Percentiles rank a stretch among this genome's conserved stretches.
Conservation (phyloP, 108 stramenopile species). For the Fragilaria crotonensis region DNA sequence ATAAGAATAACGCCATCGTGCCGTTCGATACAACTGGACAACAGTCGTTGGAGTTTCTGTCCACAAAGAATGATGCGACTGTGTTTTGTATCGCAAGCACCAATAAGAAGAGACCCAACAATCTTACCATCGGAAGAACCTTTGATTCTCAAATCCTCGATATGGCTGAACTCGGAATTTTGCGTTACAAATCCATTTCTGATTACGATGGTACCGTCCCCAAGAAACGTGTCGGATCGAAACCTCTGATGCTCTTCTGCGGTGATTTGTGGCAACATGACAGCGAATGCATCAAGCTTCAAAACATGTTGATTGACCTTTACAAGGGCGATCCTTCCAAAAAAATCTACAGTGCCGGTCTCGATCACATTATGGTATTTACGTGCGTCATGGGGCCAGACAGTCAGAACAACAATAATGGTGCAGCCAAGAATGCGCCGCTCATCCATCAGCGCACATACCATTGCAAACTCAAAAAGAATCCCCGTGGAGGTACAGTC, state of each 20-base stretch:
- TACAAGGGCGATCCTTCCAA: slow-evolving; percentile 93
- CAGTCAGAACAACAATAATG: too few relatives aligned
- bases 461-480: slow-evolving; percentile 77
- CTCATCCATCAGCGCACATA: slow-evolving; percentile 76
- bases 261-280: slow-evolving; percentile 91
- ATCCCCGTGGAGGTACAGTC: slow-evolving; percentile 65
- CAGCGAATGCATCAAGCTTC: slow-evolving; percentile 39
- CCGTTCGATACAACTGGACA: slow-evolving; percentile 79
- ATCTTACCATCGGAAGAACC: slow-evolving; percentile 91
- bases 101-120: slow-evolving; percentile 99
- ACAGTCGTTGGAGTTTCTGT: slow-evolving; percentile 74
- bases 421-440: too few relatives aligned
- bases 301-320: slow-evolving; percentile 92
- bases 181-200: slow-evolving; percentile 67
- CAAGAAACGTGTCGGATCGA: slow-evolving; percentile 79
- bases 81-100: slow-evolving; percentile 91
- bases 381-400: slow-evolving; percentile 48
- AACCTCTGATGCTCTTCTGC: slow-evolving; percentile 85
- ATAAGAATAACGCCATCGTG: slow-evolving; percentile 83
- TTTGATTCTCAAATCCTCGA: slow-evolving; percentile 97
- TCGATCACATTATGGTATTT: slow-evolving; percentile 94
- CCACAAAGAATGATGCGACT: slow-evolving; percentile 93
- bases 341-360: slow-evolving; percentile 74
- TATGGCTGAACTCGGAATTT: slow-evolving; percentile 92
- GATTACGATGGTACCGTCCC: slow-evolving; percentile 74